Evolutionary conservation across 352 stramenopile genomes (phyloP).

Genomic region (Globisporangium lucens): DNA sequence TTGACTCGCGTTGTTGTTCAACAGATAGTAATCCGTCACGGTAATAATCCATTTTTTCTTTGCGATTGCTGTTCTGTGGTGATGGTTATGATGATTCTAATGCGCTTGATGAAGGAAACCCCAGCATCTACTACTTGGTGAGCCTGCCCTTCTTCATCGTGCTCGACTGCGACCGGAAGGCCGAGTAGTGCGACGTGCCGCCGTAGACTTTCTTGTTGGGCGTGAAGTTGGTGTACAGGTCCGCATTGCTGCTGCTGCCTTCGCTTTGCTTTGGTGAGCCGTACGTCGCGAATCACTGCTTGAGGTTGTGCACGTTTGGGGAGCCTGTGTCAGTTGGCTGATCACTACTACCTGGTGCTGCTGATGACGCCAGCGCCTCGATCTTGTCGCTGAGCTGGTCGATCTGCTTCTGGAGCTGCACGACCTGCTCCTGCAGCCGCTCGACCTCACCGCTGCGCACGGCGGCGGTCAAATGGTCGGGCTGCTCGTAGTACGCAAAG

Average conservation of each 20-base stretch:
- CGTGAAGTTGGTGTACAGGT: constrained; percentile 63
- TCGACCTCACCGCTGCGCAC: constrained; percentile 58
- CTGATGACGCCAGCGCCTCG: constrained; percentile 11
- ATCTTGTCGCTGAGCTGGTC: constrained; percentile 63
- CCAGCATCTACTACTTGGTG: constrained; percentile 37
- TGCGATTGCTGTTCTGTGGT: constrained; percentile 2
- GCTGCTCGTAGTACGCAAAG: constrained; percentile 69
- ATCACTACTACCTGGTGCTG: constrained; percentile 1
- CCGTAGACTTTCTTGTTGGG: constrained; percentile 73
- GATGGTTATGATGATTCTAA: not conserved
- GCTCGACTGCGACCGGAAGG: constrained; percentile 55
- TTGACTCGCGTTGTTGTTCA: not conserved
- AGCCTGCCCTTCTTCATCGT: constrained; percentile 76
- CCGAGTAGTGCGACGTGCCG: constrained; percentile 71
- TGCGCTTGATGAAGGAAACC: not conserved
- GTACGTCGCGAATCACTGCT: constrained; percentile 75
- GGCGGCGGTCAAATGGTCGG: constrained; percentile 49
- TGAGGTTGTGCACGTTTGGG: constrained; percentile 49
- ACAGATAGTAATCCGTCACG: constrained; percentile 7
- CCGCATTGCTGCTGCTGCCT: constrained; percentile 13
- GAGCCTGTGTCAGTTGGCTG: not conserved
- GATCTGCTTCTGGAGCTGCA: constrained; percentile 70
- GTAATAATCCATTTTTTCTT: constrained; percentile 10
- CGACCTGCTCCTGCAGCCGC: constrained; percentile 51
- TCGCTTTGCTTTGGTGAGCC: constrained; percentile 47